Evolutionary conservation across 2,329 filamentous ascomycete genomes (phyloP).

Genomic region (Xylaria hypoxylon): DNA sequence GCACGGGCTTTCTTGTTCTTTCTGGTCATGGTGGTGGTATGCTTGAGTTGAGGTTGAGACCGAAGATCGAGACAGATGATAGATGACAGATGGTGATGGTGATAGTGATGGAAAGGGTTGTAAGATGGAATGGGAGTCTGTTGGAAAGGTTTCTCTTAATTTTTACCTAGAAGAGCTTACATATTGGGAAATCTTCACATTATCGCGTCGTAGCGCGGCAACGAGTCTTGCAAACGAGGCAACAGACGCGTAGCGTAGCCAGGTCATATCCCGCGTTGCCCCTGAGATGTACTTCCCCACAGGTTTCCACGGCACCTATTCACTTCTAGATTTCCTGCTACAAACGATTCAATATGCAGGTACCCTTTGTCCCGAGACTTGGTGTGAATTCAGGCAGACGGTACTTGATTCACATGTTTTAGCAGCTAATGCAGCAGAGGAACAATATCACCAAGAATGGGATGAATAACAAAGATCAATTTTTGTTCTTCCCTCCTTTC

Average conservation of each 20-base stretch:
- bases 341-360: slow-evolving; percentile 23
- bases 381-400: neutral
- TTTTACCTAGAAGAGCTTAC: neutral
- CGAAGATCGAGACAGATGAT: neutral
- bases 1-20: slow-evolving; percentile 13
- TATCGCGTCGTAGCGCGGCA: slow-evolving; percentile 3
- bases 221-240: slow-evolving; percentile 17
- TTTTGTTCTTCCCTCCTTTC: neutral
- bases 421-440: too few relatives aligned
- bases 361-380: slow-evolving; percentile 13
- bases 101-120: neutral
- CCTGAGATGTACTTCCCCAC: neutral
- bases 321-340: neutral
- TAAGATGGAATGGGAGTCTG: neutral
- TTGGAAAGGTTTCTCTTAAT: neutral
- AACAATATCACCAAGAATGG: neutral
- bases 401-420: neutral
- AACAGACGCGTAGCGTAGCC: slow-evolving; percentile 5
- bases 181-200: neutral
- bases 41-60: neutral
- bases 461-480: neutral
- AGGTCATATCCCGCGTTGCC: too few relatives aligned
- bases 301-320: slow-evolving; percentile 2
- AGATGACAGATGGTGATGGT: neutral
- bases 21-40: slow-evolving; percentile 15